Conservation (phyloP, 2,329 filamentous ascomycete genomes). For the Tolypocladium nubicola region DNA sequence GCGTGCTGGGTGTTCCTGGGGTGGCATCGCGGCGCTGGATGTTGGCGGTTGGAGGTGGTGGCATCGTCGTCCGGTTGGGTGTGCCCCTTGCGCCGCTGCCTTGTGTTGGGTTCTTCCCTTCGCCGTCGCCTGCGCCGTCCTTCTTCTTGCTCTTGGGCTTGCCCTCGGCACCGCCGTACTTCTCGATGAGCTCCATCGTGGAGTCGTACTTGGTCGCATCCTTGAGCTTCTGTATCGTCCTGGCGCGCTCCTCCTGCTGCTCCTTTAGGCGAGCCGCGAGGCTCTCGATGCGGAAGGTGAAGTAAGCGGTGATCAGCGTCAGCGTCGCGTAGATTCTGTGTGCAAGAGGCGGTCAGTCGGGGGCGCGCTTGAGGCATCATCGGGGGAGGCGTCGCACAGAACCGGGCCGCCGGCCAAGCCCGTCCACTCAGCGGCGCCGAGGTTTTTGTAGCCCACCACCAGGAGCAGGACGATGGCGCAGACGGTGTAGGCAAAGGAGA, state of each 20-base stretch:
- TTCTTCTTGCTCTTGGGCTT: conserved; percentile 17
- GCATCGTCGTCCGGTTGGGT: conserved; percentile 34
- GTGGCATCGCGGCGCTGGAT: conserved; percentile 34
- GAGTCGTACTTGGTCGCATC: conserved; percentile 93
- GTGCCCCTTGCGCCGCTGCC: conserved; percentile 6
- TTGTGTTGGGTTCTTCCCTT: conserved; percentile 7
- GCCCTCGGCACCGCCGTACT: conserved; percentile 67
- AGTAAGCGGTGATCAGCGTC: conserved; percentile 56
- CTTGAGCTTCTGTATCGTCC: conserved; percentile 90
- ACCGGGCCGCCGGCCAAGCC: conserved; percentile 70
- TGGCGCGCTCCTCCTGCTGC: conserved; percentile 67
- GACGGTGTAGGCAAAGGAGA: conserved; percentile 81
- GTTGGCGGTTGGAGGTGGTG: conserved; percentile 53
- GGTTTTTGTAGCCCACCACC: conserved; percentile 73
- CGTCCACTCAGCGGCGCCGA: conserved; percentile 68
- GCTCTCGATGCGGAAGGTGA: conserved; percentile 68
- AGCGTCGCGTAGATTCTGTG: conserved; percentile 71
- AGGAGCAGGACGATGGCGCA: conserved; percentile 72
- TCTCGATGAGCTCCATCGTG: conserved; percentile 84
- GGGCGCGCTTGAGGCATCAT: background rate
- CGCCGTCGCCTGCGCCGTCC: conserved; percentile 3
- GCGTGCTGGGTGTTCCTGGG: background rate
- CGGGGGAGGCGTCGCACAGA: conserved; percentile 39
- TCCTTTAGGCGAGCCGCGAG: conserved; percentile 60
- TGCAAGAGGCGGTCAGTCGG: conserved; percentile 7